A percentile compares a stretch with the other conserved stretches of the same genome.
These are phyloP conservation scores for Dipteronia dyeriana DNA, from an alignment of 345 rosid species.

Conservation along the genomic window DNA sequence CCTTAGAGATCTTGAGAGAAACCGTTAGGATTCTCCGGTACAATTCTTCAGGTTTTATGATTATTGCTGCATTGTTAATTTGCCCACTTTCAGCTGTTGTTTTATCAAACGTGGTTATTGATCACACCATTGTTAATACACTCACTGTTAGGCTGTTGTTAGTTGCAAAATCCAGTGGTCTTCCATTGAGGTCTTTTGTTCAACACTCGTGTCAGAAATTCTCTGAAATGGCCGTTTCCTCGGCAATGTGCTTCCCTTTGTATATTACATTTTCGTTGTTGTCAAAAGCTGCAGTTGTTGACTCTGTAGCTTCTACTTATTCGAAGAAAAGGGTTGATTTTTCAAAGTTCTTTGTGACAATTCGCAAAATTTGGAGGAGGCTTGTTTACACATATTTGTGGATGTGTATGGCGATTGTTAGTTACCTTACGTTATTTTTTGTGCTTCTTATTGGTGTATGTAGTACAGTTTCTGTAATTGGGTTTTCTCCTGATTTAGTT, in stretches of 20 bases:
- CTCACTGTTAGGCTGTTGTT: slow-evolving; percentile 60
- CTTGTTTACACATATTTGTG: slow-evolving; percentile 65
- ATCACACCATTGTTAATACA: slow-evolving; percentile 61
- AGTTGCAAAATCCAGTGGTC: slow-evolving; percentile 72
- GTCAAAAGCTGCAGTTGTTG: slow-evolving; percentile 72
- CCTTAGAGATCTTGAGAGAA: slow-evolving; percentile 86
- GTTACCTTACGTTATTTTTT: slow-evolving; percentile 63
- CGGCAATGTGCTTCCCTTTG: slow-evolving; percentile 74
- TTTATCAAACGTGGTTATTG: slow-evolving; percentile 69
- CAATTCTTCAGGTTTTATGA: slow-evolving; percentile 62
- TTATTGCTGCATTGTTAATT: slow-evolving; percentile 56
- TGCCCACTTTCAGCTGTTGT: slow-evolving; percentile 80
- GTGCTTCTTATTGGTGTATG: slow-evolving; percentile 62
- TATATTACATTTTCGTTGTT: slow-evolving; percentile 60
- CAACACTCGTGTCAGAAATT: slow-evolving; percentile 67
- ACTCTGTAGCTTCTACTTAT: slow-evolving; percentile 84
- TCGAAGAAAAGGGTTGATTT: slow-evolving; percentile 50
- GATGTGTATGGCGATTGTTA: slow-evolving; percentile 58
- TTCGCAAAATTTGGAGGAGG: slow-evolving; percentile 68
- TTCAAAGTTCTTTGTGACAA: slow-evolving; percentile 47
- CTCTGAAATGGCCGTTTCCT: slow-evolving; percentile 67
- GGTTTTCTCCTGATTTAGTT: slow-evolving; percentile 55
- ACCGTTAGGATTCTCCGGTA: slow-evolving; percentile 80
- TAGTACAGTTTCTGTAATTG: slow-evolving; percentile 51
- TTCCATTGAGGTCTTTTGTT: slow-evolving; percentile 62